Evolutionary conservation across 768 basidiomycete species (phyloP).

Genomic region (Favolaschia claudopus): DNA sequence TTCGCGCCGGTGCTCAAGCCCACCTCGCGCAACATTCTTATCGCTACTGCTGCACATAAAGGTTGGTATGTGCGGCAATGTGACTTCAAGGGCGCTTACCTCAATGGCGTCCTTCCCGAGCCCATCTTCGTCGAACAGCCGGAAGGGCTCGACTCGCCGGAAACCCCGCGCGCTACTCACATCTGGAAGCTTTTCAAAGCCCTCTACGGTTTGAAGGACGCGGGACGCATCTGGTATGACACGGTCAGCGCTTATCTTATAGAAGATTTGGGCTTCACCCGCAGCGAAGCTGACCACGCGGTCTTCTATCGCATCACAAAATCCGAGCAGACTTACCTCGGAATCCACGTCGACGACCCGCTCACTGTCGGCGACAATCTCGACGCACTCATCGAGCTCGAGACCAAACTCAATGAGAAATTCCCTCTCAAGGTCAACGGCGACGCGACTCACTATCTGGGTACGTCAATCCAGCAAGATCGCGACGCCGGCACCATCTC

Average conservation of each 20-base stretch:
- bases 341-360: not conserved
- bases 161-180: conserved; percentile 1
- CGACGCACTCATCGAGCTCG: conserved; percentile 2
- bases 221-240: conserved; percentile 29
- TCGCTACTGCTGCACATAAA: conserved; percentile 36
- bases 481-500: conserved; percentile 19
- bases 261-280: conserved; percentile 8
- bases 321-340: not conserved
- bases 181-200: conserved; percentile 31
- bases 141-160: conserved; percentile 24
- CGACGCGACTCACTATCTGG: conserved; percentile 9
- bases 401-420: not conserved
- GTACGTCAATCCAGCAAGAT: conserved; percentile 12
- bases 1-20: conserved; percentile 36
- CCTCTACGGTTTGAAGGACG: conserved; percentile 35
- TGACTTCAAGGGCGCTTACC: conserved; percentile 17
- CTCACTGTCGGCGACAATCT: not conserved
- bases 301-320: conserved; percentile 11
- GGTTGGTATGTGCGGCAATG: conserved; percentile 39
- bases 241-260: conserved; percentile 4
- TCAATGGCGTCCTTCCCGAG: conserved; percentile 23
- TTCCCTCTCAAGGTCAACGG: not conserved
- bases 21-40: conserved; percentile 26
- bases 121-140: conserved; percentile 45
- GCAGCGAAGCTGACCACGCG: conserved; percentile 13